A percentile compares a stretch with the other conserved stretches of the same genome.
phyloP scores from a whole-genome alignment of 2,329 filamentous ascomycete species.

The Xenoacremonium recifei region DNA sequence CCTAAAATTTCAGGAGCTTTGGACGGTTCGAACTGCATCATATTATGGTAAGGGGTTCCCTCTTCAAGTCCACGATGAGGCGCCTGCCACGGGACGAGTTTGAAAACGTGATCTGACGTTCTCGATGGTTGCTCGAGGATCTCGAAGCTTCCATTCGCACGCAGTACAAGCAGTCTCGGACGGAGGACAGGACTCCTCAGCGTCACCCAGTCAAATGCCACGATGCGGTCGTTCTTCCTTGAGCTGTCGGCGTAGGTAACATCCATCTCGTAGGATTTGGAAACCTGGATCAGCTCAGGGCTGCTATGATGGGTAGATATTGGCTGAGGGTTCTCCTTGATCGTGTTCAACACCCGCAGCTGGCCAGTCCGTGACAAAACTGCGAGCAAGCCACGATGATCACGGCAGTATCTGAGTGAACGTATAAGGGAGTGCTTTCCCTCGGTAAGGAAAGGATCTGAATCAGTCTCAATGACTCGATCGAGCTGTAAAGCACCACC shows the following conservation, averaged over 20 bases:
- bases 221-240: slow-evolving; percentile 58
- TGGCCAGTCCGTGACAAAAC: slow-evolving; percentile 63
- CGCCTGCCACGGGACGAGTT: slow-evolving; percentile 59
- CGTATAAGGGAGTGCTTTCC: slow-evolving; percentile 61
- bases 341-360: slow-evolving; percentile 59
- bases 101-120: slow-evolving; percentile 57
- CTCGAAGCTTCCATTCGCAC: slow-evolving; percentile 60
- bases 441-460: slow-evolving; percentile 47
- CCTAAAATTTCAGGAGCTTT: slow-evolving; percentile 54
- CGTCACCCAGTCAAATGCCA: slow-evolving; percentile 68
- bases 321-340: slow-evolving; percentile 48
- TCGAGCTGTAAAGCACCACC: slow-evolving; percentile 60
- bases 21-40: slow-evolving; percentile 58
- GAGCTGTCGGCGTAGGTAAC: slow-evolving; percentile 52
- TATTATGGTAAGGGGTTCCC: slow-evolving; percentile 49
- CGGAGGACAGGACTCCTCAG: slow-evolving; percentile 53
- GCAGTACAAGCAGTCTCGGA: slow-evolving; percentile 58
- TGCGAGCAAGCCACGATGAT: slow-evolving; percentile 59
- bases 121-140: slow-evolving; percentile 61
- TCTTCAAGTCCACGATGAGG: slow-evolving; percentile 58
- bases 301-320: slow-evolving; percentile 40
- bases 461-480: slow-evolving; percentile 54
- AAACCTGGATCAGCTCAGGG: slow-evolving; percentile 59
- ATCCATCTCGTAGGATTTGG: slow-evolving; percentile 61
- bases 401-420: slow-evolving; percentile 61